Evolutionary conservation across 1,284 basidiomycete species (phyloP), one percentile per base, ranked within the genome.

Genomic region (Ganoderma lucidum): DNA sequence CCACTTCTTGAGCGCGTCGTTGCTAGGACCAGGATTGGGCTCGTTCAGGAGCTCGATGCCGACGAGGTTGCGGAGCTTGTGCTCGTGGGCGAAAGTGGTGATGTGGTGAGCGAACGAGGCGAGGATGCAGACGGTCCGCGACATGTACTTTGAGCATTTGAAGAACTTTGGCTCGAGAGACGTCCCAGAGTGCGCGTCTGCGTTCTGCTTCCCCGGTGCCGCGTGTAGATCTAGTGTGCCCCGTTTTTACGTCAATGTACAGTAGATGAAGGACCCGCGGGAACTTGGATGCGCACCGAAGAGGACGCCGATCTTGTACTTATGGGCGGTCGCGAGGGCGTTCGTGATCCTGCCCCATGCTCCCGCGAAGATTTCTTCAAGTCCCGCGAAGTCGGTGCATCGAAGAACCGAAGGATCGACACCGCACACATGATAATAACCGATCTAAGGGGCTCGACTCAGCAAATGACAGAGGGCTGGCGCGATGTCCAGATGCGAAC

Each of bases 31-130:
- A 42, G 89, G 88, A 23, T 83, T 81, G 1, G 95, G 95, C 78
- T 97, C 95, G 79, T 97, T 97, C 58, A 96, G 82, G 3, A 97
- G 84, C 78, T 96, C 93, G 63, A 97, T 83, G 6, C 95, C 95
- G 55, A 96, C 85, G 35, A 96, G 81, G 76, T 96, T 94, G 2
- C 85, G 83, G 42, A 87, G 84, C 19, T 83, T 75, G 58, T 81
- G 77, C 15, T 83, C 81, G 48, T 80, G 78, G 6, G 76, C 70
- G 65, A 78, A 81, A 1, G 76, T 76, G 10, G 80, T 81, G 41
- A 94, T 81, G 62, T 88, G 83, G 12, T 78, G 76, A 30, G 87
- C 75, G 28, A 90, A 81, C 2, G 79, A 79, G 37, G 82, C 78
- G 48, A 91, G 83, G 45, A 86, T 81, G 51, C 81, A 82, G 32